Evolutionary conservation across 495 filamentous ascomycete genomes (phyloP).

Genomic region (Staphylotrichum tortipilum): DNA sequence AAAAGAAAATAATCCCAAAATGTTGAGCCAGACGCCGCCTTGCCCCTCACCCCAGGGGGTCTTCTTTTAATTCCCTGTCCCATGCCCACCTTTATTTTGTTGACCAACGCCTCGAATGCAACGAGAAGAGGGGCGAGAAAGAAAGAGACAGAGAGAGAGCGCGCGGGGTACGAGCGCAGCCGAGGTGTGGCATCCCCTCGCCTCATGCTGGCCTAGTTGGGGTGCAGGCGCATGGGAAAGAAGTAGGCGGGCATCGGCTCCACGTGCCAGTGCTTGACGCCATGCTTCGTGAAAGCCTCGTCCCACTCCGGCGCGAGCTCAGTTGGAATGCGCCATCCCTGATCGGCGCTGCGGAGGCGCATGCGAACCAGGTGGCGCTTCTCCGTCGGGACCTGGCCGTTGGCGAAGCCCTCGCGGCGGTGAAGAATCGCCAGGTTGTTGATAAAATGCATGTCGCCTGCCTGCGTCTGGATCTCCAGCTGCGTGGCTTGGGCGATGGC

Average conservation of each 20-base stretch:
- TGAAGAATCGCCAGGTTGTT: conserved; percentile 69
- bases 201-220: conserved; percentile 39
- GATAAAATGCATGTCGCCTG: conserved; percentile 65
- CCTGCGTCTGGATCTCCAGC: conserved; percentile 43
- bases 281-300: conserved; percentile 34
- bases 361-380: conserved; percentile 45
- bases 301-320: conserved; percentile 37
- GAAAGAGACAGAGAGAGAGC: too few species aligned
- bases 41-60: too few species aligned
- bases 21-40: not conserved
- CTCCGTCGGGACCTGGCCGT: conserved; percentile 33
- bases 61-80: not conserved
- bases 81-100: not conserved
- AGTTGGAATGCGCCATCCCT: conserved; percentile 38
- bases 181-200: not conserved
- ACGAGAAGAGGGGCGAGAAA: not conserved
- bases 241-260: conserved; percentile 44
- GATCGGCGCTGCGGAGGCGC: conserved; percentile 38
- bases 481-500: conserved; percentile 48
- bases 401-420: conserved; percentile 51
- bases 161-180: not conserved
- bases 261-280: conserved; percentile 39
- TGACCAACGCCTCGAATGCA: not conserved
- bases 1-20: not conserved
- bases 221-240: conserved; percentile 40